Evolutionary conservation across 129 eudicot species (phyloP).

Genomic region (Saussurea involucrata): DNA sequence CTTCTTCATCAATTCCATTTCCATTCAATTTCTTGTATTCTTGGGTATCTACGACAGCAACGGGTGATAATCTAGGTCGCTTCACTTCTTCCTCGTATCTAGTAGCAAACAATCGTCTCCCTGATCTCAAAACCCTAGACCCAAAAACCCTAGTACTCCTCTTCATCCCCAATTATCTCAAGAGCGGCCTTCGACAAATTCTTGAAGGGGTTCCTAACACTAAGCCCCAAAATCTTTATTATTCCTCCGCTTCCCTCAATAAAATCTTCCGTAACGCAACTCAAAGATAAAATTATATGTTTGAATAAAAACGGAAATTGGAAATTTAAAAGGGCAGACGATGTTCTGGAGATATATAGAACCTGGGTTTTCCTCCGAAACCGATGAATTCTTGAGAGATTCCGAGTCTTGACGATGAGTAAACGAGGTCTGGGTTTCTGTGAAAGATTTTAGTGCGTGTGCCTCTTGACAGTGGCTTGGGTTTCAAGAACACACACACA

Average conservation of each 20-base stretch:
- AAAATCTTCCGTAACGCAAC: background rate
- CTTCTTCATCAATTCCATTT: background rate
- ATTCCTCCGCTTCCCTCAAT: background rate
- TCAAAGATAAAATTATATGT: background rate
- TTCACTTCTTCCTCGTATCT: conserved; percentile 22
- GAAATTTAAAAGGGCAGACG: background rate
- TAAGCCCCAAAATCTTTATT: background rate
- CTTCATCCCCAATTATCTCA: conserved; percentile 40
- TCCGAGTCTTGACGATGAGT: background rate
- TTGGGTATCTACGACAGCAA: background rate
- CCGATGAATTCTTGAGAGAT: background rate
- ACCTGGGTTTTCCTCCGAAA: background rate
- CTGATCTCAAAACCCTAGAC: conserved; percentile 55
- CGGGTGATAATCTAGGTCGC: conserved; percentile 10
- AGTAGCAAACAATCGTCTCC: conserved; percentile 46
- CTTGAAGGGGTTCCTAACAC: background rate
- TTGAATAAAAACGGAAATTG: background rate
- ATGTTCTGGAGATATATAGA: background rate
- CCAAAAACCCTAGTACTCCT: conserved; percentile 61
- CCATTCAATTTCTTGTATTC: background rate
- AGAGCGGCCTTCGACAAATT: background rate
- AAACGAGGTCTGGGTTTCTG: background rate
- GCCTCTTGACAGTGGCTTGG: background rate
- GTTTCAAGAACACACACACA: background rate
- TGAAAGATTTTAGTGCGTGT: background rate